Base-by-base conservation (phyloP, 73 alveolate genomes). In the Chromera velia region DNA sequence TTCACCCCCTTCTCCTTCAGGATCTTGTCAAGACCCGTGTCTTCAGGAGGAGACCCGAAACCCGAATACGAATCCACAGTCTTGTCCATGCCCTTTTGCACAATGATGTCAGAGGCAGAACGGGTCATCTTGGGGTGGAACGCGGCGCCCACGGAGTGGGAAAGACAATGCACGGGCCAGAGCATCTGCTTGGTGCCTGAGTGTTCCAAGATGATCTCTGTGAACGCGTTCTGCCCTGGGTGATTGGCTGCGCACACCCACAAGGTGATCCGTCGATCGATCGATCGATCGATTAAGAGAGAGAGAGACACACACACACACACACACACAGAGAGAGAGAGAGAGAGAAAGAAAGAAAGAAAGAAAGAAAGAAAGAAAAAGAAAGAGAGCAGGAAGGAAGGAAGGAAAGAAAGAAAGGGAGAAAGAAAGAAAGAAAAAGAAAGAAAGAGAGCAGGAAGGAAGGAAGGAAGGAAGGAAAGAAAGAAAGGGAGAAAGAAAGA, bases 81-180 rank as follows among this genome's bases (percentile, higher is more conserved):
- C 40, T 29, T 49, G 24, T 82, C 70, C 29, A 55, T 34, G 22
- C 98, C 99, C 84, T 94, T 95, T 0, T 78, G 72, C 29, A 94
- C 87, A 29, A 83, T 81, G 1, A 82, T 72, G 82, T 92, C 97
- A 72, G 81, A 64, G 17, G 83, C 91, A 70, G 76, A 75, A 18
- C 83, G 81, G 47, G 74, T 87, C 78, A 95, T 78, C 74, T 91
- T 94, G 64, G 87, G 84, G 46, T 90, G 94, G 73, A 93, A 88
- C 47, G 89, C 93, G 0, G 98, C 92, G 49, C 99, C 99, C 32
- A 46, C 45, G 6, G 97, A 85, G 28, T 89, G 94, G 87, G 88
- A 76, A 33, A 94, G 93, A 81, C 98, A 92, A 88, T 94, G 98
- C 34, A 89, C 86, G 30, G 99, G 99, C 95, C 98, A 95, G 86